Percentiles rank a stretch among this genome's conserved stretches.
Conservation (phyloP, 2,329 filamentous ascomycete genomes). For the Ophiostoma piceae region DNA sequence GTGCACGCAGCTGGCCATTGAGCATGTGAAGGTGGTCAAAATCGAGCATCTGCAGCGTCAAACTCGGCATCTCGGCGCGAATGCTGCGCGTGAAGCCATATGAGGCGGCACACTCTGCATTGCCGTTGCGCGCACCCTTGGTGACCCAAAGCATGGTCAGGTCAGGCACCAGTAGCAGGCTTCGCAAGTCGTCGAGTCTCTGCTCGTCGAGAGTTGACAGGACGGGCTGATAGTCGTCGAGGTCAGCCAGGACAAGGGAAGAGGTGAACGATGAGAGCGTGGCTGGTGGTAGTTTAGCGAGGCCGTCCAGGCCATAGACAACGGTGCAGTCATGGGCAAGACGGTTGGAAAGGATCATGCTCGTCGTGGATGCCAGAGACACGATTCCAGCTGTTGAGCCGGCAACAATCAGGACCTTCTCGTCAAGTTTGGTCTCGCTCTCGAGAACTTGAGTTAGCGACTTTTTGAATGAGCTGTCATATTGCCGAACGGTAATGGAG, state of each 20-base stretch:
- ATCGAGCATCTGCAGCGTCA: conserved; percentile 34
- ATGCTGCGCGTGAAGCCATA: conserved; percentile 35
- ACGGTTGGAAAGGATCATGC: background rate
- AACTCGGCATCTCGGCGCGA: conserved; percentile 33
- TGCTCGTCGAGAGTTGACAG: conserved; percentile 35
- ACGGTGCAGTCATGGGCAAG: background rate
- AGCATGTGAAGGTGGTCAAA: conserved; percentile 27
- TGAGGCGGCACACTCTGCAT: conserved; percentile 33
- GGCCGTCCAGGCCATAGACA: conserved; percentile 30
- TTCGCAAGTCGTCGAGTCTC: conserved; percentile 30
- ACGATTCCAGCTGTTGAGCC: background rate
- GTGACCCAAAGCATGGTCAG: conserved; percentile 36
- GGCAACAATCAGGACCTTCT: conserved; percentile 14
- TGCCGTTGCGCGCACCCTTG: conserved; percentile 24
- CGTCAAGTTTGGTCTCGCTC: background rate
- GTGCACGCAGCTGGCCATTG: background rate
- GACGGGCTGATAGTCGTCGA: conserved; percentile 33
- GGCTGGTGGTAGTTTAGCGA: conserved; percentile 15
- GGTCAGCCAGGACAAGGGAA: conserved; percentile 36
- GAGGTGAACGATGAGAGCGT: conserved; percentile 30
- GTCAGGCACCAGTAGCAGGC: conserved; percentile 30
- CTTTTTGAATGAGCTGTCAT: conserved; percentile 30
- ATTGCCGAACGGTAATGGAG: conserved; percentile 38
- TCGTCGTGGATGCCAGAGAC: background rate
- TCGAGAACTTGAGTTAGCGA: background rate